These are phyloP conservation scores for Metarhizium humberi DNA, from an alignment of 2,329 filamentous ascomycete genomes.

Conservation along the genomic window DNA sequence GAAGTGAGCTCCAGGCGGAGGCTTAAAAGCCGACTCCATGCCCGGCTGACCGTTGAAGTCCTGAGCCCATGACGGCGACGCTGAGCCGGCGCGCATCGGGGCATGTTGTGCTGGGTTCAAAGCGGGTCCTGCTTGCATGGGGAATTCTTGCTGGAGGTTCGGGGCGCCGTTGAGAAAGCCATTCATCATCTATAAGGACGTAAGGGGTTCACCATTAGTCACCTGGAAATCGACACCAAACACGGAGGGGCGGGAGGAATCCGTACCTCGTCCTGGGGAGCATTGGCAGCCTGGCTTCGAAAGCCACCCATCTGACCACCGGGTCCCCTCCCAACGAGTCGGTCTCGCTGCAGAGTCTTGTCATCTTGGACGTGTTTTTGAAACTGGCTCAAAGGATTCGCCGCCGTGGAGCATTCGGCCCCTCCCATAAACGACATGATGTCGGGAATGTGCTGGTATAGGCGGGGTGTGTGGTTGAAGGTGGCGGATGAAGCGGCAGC, in stretches of 20 bases:
- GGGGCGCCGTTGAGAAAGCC: slow-evolving; percentile 78
- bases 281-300: slow-evolving; percentile 59
- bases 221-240: neutral
- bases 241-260: neutral
- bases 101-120: slow-evolving; percentile 41
- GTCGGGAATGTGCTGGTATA: neutral
- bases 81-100: slow-evolving; percentile 43
- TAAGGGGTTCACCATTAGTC: neutral
- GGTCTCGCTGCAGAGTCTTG: slow-evolving; percentile 86
- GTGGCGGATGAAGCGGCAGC: neutral
- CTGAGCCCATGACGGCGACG: slow-evolving; percentile 45
- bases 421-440: slow-evolving; percentile 92
- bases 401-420: slow-evolving; percentile 91
- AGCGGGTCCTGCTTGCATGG: slow-evolving; percentile 38
- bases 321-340: slow-evolving; percentile 67
- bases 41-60: slow-evolving; percentile 50
- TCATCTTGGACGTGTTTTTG: slow-evolving; percentile 96
- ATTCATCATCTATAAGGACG: slow-evolving; percentile 71
- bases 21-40: slow-evolving; percentile 64
- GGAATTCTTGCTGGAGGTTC: slow-evolving; percentile 44
- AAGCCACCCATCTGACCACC: slow-evolving; percentile 66
- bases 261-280: slow-evolving; percentile 63
- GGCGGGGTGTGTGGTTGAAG: neutral
- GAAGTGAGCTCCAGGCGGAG: slow-evolving; percentile 52
- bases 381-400: slow-evolving; percentile 94